A percentile compares a stretch with the other conserved stretches of the same genome.
These are phyloP conservation scores for Tetrapisispora nanseiensis DNA, from an alignment of 805 yeast species.

Conservation along the genomic window DNA sequence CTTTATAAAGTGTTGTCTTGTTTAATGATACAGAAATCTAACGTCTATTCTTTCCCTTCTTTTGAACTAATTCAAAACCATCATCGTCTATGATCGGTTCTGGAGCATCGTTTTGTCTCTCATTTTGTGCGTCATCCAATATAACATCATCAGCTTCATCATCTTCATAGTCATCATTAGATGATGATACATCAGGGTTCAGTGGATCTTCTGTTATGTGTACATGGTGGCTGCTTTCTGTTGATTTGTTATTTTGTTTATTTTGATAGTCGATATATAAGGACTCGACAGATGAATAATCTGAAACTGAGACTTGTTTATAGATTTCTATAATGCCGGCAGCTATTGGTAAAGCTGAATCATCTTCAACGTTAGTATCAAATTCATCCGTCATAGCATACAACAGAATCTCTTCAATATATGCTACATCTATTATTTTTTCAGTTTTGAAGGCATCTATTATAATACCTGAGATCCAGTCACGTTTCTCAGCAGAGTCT, in stretches of 20 bases:
- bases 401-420: conserved; percentile 74
- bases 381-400: conserved; percentile 95
- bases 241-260: conserved; percentile 35
- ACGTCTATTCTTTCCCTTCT: conserved; percentile 46
- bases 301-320: conserved; percentile 45
- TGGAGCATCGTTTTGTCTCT: conserved; percentile 13
- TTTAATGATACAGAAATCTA: too few species aligned
- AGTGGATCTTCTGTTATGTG: conserved; percentile 49
- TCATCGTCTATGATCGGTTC: conserved; percentile 81
- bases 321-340: conserved; percentile 55
- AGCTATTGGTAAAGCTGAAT: conserved; percentile 70
- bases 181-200: conserved; percentile 49
- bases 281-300: conserved; percentile 48
- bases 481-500: conserved; percentile 81
- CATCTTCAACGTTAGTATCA: conserved; percentile 81
- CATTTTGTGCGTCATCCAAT: conserved; percentile 32
- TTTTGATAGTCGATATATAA: conserved; percentile 51
- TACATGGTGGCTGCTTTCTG: conserved; percentile 33
- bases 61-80: conserved; percentile 84
- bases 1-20: too few species aligned
- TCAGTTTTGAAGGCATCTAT: conserved; percentile 63
- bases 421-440: conserved; percentile 59
- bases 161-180: conserved; percentile 33
- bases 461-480: conserved; percentile 82
- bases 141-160: conserved; percentile 33